Percentiles rank a stretch among this genome's conserved stretches.
These are phyloP conservation scores for Canna indica DNA, from an alignment of 176 grass and related monocot species.

Conservation along the genomic window DNA sequence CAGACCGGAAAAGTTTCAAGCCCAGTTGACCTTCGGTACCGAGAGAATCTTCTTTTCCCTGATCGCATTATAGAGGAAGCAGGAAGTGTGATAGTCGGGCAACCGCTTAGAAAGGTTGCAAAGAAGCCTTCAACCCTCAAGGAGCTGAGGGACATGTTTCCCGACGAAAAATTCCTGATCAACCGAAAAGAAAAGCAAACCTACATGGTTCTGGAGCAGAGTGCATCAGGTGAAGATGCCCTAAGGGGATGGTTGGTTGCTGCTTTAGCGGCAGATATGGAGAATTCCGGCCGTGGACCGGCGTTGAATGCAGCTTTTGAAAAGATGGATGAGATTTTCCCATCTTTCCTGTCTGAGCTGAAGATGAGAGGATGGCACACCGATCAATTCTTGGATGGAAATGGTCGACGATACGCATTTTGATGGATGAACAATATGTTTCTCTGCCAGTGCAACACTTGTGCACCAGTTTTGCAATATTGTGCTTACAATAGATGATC, in stretches of 20 bases:
- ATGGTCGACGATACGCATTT: constrained; percentile 44
- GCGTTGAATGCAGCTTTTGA: constrained; percentile 38
- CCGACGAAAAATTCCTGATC: constrained; percentile 68
- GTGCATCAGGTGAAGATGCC: constrained; percentile 62
- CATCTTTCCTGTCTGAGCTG: constrained; percentile 48
- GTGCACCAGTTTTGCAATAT: no score
- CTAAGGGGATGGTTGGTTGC: constrained; percentile 76
- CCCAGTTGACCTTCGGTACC: constrained; percentile 70
- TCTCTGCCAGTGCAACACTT: no score
- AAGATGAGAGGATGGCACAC: constrained; percentile 78
- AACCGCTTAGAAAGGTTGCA: constrained; percentile 33
- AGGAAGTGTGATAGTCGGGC: constrained; percentile 60
- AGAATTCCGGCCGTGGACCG: constrained; percentile 25
- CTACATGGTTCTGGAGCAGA: constrained; percentile 75
- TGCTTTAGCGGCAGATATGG: constrained; percentile 63
- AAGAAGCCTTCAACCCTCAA: constrained; percentile 26
- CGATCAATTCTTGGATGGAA: constrained; percentile 83
- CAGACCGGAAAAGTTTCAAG: constrained; percentile 77
- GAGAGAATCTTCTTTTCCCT: constrained; percentile 60
- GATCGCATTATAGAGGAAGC: constrained; percentile 66
- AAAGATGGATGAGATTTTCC: constrained; percentile 60
- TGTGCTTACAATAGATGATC: no score
- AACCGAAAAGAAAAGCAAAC: constrained; percentile 24
- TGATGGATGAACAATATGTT: constrained; percentile 10
- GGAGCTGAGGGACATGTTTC: constrained; percentile 45